phyloP scores from a whole-genome alignment of 208 protist species.

The Spongospora subterranea region DNA sequence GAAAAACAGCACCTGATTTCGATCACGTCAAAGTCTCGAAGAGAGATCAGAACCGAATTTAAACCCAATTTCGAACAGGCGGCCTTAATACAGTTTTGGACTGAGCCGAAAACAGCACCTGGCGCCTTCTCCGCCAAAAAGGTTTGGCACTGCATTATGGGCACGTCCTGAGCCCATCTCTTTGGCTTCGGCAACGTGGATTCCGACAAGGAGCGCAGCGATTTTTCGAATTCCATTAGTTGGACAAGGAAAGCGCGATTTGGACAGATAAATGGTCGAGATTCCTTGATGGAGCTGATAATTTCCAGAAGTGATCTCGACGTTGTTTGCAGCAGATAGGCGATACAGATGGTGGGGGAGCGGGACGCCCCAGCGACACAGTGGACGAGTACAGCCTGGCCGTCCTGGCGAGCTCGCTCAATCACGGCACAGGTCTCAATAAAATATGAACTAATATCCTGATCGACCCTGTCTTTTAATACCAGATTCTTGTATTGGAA shows the following conservation, averaged over 20 bases:
- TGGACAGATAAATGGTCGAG: background rate
- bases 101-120: too few relatives aligned
- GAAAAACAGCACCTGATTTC: too few relatives aligned
- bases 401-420: background rate
- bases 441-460: background rate
- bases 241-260: slow-evolving; percentile 11
- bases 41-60: too few relatives aligned
- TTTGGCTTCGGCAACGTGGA: slow-evolving; percentile 8
- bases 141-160: too few relatives aligned
- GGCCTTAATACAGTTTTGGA: too few relatives aligned
- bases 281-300: background rate
- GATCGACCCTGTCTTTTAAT: background rate
- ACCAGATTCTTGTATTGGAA: background rate
- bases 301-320: background rate
- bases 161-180: too few relatives aligned
- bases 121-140: too few relatives aligned
- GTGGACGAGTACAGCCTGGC: slow-evolving; percentile 25
- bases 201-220: background rate
- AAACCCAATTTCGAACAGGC: too few relatives aligned
- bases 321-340: slow-evolving; percentile 2
- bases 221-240: background rate
- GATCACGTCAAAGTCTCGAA: too few relatives aligned
- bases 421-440: background rate
- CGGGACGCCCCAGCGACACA: slow-evolving; percentile 29
- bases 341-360: slow-evolving; percentile 28